phyloP scores from a whole-genome alignment of 306 rosid genomes.

The Vicia villosa region DNA sequence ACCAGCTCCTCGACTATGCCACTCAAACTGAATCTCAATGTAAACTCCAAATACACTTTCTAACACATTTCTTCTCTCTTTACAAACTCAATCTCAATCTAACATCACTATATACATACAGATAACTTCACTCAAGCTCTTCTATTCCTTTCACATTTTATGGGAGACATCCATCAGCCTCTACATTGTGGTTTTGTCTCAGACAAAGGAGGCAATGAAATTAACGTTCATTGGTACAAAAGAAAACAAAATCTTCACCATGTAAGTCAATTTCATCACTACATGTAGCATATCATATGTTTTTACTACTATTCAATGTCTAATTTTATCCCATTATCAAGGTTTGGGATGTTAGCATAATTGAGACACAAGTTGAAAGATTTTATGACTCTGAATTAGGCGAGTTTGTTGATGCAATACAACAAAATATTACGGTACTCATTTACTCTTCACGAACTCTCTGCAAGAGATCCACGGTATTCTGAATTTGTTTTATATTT shows the following conservation, averaged over 20 bases:
- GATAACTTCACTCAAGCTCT: constrained; percentile 88
- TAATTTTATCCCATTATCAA: constrained; percentile 29
- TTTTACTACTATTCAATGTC: neutral
- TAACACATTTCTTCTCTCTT: too few species aligned
- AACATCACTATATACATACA: constrained; percentile 27
- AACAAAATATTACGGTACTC: constrained; percentile 71
- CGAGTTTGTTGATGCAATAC: constrained; percentile 52
- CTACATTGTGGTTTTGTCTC: constrained; percentile 78
- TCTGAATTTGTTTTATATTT: neutral
- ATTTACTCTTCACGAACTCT: neutral
- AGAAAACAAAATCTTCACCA: constrained; percentile 83
- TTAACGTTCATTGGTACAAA: constrained; percentile 70
- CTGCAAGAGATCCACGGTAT: too few species aligned
- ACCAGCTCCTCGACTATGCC: constrained; percentile 56
- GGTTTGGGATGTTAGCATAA: constrained; percentile 81
- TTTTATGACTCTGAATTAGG: constrained; percentile 51
- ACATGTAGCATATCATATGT: neutral
- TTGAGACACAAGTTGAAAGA: constrained; percentile 68
- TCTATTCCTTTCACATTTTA: constrained; percentile 25
- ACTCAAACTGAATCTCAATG: constrained; percentile 43
- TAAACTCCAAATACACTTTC: constrained; percentile 6
- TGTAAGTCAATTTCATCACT: constrained; percentile 45
- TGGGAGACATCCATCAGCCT: constrained; percentile 98
- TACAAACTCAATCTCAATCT: constrained; percentile 32
- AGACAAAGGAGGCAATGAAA: constrained; percentile 74